Evolutionary conservation across 306 rosid species (phyloP).

Genomic region (Lathyrus oleraceus): DNA sequence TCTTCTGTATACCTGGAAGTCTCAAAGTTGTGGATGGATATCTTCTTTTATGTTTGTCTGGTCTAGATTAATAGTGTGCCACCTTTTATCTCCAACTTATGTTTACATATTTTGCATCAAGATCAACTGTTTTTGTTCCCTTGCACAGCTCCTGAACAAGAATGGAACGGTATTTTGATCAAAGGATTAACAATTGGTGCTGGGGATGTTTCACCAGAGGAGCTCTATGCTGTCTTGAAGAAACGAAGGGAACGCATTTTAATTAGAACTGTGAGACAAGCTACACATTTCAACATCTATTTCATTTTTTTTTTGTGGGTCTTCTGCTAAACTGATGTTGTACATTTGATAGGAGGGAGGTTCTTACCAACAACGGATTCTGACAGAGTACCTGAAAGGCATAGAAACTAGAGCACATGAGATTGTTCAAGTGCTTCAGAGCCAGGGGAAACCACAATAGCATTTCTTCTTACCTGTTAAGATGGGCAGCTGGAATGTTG

Average conservation of each 20-base stretch:
- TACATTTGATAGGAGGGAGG: conserved; percentile 75
- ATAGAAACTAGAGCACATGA: conserved; percentile 75
- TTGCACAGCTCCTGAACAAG: conserved; percentile 87
- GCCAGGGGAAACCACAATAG: conserved; percentile 57
- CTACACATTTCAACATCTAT: not conserved
- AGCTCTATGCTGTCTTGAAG: conserved; percentile 63
- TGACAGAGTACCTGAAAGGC: conserved; percentile 78
- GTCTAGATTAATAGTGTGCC: conserved; percentile 13
- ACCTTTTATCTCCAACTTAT: not conserved
- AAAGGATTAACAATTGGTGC: conserved; percentile 74
- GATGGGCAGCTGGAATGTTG: conserved; percentile 16
- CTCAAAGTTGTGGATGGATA: not conserved
- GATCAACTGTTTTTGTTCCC: conserved; percentile 14
- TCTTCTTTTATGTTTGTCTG: conserved; percentile 14
- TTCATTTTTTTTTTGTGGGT: not conserved
- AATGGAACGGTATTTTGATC: conserved; percentile 76
- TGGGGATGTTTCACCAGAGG: conserved; percentile 71
- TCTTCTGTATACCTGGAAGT: conserved; percentile 1
- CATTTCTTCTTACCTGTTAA: conserved; percentile 30
- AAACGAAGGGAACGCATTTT: conserved; percentile 85
- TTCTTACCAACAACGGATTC: conserved; percentile 85
- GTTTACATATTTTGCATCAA: conserved; percentile 11
- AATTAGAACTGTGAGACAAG: conserved; percentile 78
- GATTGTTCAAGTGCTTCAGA: conserved; percentile 64
- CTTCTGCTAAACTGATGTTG: conserved; percentile 25